A percentile compares a stretch with the other conserved stretches of the same genome.
Conservation (phyloP, 2,329 filamentous ascomycete species). For the Capronia epimyces region DNA sequence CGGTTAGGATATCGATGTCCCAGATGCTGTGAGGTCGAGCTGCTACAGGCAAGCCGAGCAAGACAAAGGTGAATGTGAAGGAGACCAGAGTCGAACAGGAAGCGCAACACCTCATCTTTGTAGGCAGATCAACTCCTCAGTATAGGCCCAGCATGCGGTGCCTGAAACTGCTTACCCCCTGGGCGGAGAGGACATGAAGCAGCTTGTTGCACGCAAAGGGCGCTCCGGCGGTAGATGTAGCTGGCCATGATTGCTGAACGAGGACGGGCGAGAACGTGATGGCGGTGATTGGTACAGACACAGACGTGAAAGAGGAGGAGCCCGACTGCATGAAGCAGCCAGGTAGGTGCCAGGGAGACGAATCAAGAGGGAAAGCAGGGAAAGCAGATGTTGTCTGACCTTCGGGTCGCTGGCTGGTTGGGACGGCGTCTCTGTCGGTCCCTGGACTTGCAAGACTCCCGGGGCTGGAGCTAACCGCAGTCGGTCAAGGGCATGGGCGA, state of each 20-base stretch:
- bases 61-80: constrained; percentile 15
- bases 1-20: constrained; percentile 47
- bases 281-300: constrained; percentile 17
- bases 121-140: constrained; percentile 20
- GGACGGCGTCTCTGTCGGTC: not conserved
- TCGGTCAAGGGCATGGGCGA: constrained; percentile 1
- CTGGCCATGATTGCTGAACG: constrained; percentile 23
- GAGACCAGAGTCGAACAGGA: not conserved
- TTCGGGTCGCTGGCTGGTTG: not conserved
- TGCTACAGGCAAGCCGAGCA: constrained; percentile 5
- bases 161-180: constrained; percentile 27
- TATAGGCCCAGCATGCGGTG: constrained; percentile 11
- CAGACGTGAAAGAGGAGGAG: constrained; percentile 14
- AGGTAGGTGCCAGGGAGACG: constrained; percentile 7
- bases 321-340: constrained; percentile 23
- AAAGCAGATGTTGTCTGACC: not conserved
- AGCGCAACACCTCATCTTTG: constrained; percentile 24
- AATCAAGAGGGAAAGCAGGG: constrained; percentile 15
- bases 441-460: constrained; percentile 2
- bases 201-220: constrained; percentile 19
- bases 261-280: constrained; percentile 6
- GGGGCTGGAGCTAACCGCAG: constrained; percentile 7
- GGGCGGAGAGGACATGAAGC: constrained; percentile 23
- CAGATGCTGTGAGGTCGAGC: constrained; percentile 24
- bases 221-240: constrained; percentile 26